Base-by-base conservation (phyloP, 148 eudicot genomes). In the Chenopodium formosanum region DNA sequence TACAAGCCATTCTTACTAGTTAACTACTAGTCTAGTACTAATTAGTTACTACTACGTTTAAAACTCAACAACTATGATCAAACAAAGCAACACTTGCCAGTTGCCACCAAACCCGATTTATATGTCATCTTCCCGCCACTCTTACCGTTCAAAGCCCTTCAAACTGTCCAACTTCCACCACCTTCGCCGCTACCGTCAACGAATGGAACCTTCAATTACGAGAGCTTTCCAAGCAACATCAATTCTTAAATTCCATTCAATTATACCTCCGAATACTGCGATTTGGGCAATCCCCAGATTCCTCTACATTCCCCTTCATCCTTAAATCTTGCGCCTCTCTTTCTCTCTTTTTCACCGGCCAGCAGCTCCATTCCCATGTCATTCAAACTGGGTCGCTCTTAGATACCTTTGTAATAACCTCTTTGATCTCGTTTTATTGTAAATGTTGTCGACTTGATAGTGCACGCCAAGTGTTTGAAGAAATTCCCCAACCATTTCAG, bases 291-390 rank as follows among this genome's bases (percentile, higher is more conserved):
- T 78, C 89, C 37, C 92, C 94, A 1, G 82, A 86, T 80, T 88
- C 93, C 76, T 91, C 89, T 88, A 90, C 95, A 22, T 89, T 89
- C 88, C 95, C 97, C 19, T 88, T 90, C 85, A 80, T 87, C 76
- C 88, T 93, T 85, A 93, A 92, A 82, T 91, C 94, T 53, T 86
- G 87, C 75, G 91, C 95, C 72, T 79, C 86, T 52, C 86, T 91
- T 68, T 89, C 86, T 31, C 87, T 87, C n/a, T 88, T 85, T 25
- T 46, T 81, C 73, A 52, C 87, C 46, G 92, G 93, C 25, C 58
- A 77, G 29, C 95, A 93, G 87, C 85, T 93, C 80, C 97, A 93
- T 68, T 78, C 83, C 68, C 97, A 93, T n/a, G 92, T 92, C 22
- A 23, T 89, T 48, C 88, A 79, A 73, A 82, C 89, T 46, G 97